Evolutionary conservation across 208 protist genomes (phyloP).

Genomic region (Trichomonas vaginalis): DNA sequence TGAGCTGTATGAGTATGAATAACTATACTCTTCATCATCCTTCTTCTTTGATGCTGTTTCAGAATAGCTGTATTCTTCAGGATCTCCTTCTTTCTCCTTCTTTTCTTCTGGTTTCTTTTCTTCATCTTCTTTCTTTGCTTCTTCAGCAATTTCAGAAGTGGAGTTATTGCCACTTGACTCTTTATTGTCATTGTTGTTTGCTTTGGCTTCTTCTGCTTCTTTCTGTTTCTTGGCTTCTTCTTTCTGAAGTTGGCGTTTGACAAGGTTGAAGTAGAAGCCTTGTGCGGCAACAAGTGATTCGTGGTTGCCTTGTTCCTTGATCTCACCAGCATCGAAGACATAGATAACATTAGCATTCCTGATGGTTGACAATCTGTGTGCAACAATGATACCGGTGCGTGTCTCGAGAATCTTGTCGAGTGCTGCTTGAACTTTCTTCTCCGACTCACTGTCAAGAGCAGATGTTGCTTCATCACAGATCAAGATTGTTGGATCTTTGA

Average conservation of each 20-base stretch:
- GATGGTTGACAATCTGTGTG: background rate
- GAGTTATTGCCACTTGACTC: too few species aligned
- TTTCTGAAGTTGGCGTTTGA: background rate
- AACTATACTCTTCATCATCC: too few species aligned
- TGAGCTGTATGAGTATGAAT: too few species aligned
- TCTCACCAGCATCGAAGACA: background rate
- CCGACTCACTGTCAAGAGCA: background rate
- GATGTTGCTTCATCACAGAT: slow-evolving; percentile 73
- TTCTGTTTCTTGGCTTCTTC: background rate
- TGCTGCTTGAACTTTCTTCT: slow-evolving; percentile 1
- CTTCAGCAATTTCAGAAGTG: background rate
- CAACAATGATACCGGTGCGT: background rate
- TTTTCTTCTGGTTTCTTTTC: background rate
- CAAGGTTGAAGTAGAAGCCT: background rate
- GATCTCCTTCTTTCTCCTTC: background rate
- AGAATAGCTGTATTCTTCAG: too few species aligned
- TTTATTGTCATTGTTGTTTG: too few species aligned
- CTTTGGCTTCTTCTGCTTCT: background rate
- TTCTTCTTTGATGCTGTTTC: too few species aligned
- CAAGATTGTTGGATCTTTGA: slow-evolving; percentile 62
- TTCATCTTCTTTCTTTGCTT: background rate
- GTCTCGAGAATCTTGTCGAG: background rate
- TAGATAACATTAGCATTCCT: background rate
- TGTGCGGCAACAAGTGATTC: background rate
- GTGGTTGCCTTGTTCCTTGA: background rate